Evolutionary conservation across 1,284 basidiomycete species (phyloP), one percentile per base, ranked within the genome.

Genomic region (Veloboletus limbatus): DNA sequence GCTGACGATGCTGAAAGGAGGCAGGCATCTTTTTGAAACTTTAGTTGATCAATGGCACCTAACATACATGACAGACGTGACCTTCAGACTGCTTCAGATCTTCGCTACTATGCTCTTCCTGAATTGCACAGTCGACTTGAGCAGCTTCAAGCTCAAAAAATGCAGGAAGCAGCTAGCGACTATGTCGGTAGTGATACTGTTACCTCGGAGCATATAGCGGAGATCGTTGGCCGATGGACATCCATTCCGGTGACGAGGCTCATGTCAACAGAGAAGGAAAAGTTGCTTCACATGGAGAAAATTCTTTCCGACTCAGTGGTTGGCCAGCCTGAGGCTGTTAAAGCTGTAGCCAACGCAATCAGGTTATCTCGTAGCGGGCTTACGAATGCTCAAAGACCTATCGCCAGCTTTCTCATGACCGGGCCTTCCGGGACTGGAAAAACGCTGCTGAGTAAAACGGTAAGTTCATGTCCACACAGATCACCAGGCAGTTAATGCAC

Each of bases 1-100:
- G 88, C 91, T 0, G 92, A 97, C 56, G 93, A 97, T 40, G 96
- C 96, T 7, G 93, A 98, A 68, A 77, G 96, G 65, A 81, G 82
- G 72, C 85, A 75, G 58, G 79, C 68, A 1, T 14, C 13, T 28
- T 32, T 8, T 8, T 14, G 14, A 21, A 21, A 26, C 6, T 28
- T 48, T 22, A 45, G n/a, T 39, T 30, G 51, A 32, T 20, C 18
- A 45, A 11, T 18, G 31, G n/a, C n/a, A 32, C 14, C 17, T 49
- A 24, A 53, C 22, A 26, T 11, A 14, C 9, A 13, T 14, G 6
- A 8, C 24, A 81, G 85, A 64, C 85, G 81, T 59, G 92, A 94
- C 60, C 79, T 96, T 45, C 80, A 81, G 2, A 88, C 88, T 4
- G 91, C 90, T 8, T 93, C 93, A 43, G 96, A 98, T 65, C 72